Percentiles rank a stretch among this genome's conserved stretches.
These are phyloP conservation scores for Leishmania arabica DNA, from an alignment of 208 protist species.

Conservation along the genomic window DNA sequence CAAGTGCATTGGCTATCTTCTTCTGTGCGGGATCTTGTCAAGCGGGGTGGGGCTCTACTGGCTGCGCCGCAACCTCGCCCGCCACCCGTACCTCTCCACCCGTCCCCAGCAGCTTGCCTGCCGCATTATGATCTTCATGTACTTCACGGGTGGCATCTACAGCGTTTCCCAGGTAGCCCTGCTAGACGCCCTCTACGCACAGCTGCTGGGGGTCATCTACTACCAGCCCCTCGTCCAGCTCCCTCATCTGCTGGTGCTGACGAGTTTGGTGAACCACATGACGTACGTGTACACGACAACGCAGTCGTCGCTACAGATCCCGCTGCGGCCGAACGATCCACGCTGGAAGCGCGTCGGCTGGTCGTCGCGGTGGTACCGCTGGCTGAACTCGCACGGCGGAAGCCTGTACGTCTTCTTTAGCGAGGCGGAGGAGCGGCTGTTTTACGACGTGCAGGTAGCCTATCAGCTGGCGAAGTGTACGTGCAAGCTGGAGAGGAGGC, in stretches of 20 bases:
- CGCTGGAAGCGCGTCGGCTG: slow-evolving; percentile 71
- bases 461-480: slow-evolving; percentile 20
- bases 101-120: slow-evolving; percentile 81
- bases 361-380: slow-evolving; percentile 77
- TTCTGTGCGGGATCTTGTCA: slow-evolving; percentile 55
- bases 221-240: slow-evolving; percentile 74
- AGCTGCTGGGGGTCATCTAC: slow-evolving; percentile 60
- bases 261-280: slow-evolving; percentile 71
- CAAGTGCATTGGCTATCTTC: slow-evolving; percentile 33
- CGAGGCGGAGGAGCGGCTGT: slow-evolving; percentile 68
- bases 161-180: slow-evolving; percentile 53
- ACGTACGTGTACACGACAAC: slow-evolving; percentile 80
- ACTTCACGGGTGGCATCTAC: slow-evolving; percentile 63
- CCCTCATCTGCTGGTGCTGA: slow-evolving; percentile 64
- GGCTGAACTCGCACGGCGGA: slow-evolving; percentile 77
- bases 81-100: slow-evolving; percentile 68
- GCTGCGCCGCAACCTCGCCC: slow-evolving; percentile 56
- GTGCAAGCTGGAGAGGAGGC: background rate
- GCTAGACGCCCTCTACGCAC: slow-evolving; percentile 44
- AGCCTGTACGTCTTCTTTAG: slow-evolving; percentile 83
- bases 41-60: slow-evolving; percentile 55
- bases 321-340: slow-evolving; percentile 60
- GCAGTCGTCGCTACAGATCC: slow-evolving; percentile 52
- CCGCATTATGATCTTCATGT: slow-evolving; percentile 84
- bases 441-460: slow-evolving; percentile 56